Base-by-base conservation (phyloP, 345 rosid species). In the Melaleuca quinquenervia region DNA sequence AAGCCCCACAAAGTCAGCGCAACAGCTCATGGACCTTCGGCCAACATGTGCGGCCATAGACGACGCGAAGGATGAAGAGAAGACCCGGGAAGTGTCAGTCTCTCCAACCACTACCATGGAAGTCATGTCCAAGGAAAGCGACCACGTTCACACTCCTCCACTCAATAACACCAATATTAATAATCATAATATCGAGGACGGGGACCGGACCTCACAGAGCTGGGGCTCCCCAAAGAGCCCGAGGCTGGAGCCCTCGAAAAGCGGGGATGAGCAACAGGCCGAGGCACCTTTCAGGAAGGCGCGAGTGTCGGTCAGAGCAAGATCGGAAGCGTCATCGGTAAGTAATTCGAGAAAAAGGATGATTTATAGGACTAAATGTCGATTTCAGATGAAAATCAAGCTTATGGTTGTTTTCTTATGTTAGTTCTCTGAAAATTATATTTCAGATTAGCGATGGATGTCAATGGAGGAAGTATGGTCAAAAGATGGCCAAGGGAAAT, bases 401-500 rank as follows among this genome's bases (percentile, higher is more conserved):
- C 84, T 36, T 11, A 53, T 52, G 54, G 53, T 48, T 82, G 55
- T 32, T 82, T 50, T 50, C 15, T 82, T 14, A 51, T 27, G 60
- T 8, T 82, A 6, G 52, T 36, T 13, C 15, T 84, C 9, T 50
- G n/a, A 6, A 53, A 48, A 60, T 7, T 58, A 54, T 75, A 54
- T 6, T 70, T 44, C 91, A 96, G 99, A 94, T 96, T 80, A 92
- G 89, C 50, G 99, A 96, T 64, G 98, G 98, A 64, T 96, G 99
- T 60, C 99, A 94, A 51, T 96, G 99, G 99, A 96, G 99, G 85
- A 96, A 96, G 64, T 96, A 96, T 54, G 99, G 99, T 45, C 99
- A 96, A 86, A 96, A 96, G 89, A 92, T 93, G 90, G 95, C 99
- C 5, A 95, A 95, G 90, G 93, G 98, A 0, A 96, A 95, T 89